Evolutionary conservation across 768 basidiomycete species (phyloP), one percentile per base, ranked within the genome.

Genomic region (Asterophora parasitica): DNA sequence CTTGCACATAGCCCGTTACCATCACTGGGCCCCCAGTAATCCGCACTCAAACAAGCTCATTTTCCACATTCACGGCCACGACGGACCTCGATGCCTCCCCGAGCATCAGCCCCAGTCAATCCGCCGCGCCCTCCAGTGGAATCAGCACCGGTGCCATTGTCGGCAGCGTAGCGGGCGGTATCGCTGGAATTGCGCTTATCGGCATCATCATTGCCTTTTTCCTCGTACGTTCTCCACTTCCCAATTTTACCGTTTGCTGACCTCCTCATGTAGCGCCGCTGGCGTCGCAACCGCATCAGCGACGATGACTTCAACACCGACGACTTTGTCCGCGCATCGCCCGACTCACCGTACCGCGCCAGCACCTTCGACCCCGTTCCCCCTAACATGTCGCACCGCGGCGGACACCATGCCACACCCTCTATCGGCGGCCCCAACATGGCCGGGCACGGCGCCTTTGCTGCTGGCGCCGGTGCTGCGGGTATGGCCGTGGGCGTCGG

Each of bases 101-200:
- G 2, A 67, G 61, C 23, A 32, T 60, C 30, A 57, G 45, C 30
- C 27, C 30, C 30, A 43, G 53, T 16, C 16, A 58, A 0, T 48
- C 52, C 28, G 49, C 47, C 20, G 48, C 57, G 13, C 27, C 57
- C 5, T 53, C 59, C 7, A 42, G 56, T 16, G 62, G 59, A 7
- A 36, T 71, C 38, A 65, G 65, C 38, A 65, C 71, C 12, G 76
- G 74, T n/a, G 58, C 71, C 19, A 61, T 78, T 39, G 68, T 73
- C 9, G 69, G 69, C 12, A 62, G 65, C 20, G 54, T 68, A 16
- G 67, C 60, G 0, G 76, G 72, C 17, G 71, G 66, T 38, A 62
- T 78, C 27, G 61, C 61, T 1, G 75, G 65, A 17, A 49, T 66
- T 27, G 64, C 69, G 4, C 46, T 65, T n/a, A 56, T 70, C 45